phyloP scores from a whole-genome alignment of 192 early-diverging fungal species.

The Linnemannia schmuckeri region DNA sequence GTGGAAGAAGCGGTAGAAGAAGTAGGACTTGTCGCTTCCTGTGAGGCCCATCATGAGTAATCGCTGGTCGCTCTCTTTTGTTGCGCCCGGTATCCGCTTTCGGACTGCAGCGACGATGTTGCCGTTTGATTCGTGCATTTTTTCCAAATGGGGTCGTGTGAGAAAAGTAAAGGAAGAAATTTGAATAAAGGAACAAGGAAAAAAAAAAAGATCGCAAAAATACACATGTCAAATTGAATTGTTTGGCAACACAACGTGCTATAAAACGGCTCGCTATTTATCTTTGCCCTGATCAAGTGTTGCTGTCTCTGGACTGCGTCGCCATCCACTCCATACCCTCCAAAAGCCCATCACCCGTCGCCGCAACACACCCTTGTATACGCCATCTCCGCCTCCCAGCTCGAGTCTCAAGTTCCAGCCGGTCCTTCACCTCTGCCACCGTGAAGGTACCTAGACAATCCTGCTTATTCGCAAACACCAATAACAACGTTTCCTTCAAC shows the following conservation, averaged over 20 bases:
- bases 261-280: no score
- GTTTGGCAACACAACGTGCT: no score
- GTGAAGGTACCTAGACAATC: neutral
- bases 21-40: neutral
- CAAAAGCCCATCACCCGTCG: neutral
- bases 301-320: neutral
- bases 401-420: neutral
- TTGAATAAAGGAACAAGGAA: no score
- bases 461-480: neutral
- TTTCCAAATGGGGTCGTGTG: neutral
- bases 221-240: no score
- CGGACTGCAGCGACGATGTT: neutral
- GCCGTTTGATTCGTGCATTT: no score
- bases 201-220: no score
- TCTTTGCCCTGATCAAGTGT: no score
- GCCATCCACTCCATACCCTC: constrained; percentile 2
- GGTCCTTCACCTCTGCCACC: neutral
- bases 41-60: neutral
- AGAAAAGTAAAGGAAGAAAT: neutral
- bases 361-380: neutral
- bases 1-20: neutral
- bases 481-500: neutral
- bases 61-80: neutral
- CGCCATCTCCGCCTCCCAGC: neutral
- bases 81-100: neutral